Percentiles rank a stretch among this genome's conserved stretches.
Conservation (phyloP, 2,329 filamentous ascomycete genomes). For the Botrytis cinerea region DNA sequence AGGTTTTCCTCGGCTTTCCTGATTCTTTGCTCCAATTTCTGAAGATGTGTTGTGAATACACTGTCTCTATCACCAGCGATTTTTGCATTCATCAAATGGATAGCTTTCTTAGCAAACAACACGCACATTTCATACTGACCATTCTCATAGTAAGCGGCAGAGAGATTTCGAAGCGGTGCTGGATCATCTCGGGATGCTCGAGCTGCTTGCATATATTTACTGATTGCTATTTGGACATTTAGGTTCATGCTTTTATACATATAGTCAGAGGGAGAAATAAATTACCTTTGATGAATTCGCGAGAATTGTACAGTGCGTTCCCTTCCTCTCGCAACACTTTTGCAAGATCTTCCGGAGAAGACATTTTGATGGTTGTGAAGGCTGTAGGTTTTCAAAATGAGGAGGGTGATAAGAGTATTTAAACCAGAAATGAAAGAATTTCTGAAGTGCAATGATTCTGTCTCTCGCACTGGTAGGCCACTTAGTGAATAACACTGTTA, state of each 20-base stretch:
- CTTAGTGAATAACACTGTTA: background rate
- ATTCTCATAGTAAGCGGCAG: background rate
- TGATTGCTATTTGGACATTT: background rate
- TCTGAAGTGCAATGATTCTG: background rate
- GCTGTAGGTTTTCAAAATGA: background rate
- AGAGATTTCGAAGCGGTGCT: background rate
- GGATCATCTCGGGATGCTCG: background rate
- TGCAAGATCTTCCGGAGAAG: background rate
- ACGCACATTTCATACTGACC: background rate
- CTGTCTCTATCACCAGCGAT: background rate
- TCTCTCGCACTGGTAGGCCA: background rate
- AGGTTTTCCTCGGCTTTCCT: background rate
- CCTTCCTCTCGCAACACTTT: background rate
- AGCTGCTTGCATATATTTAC: background rate
- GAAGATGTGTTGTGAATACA: background rate
- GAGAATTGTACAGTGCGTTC: background rate
- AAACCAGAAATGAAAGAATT: background rate
- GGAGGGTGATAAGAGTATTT: background rate
- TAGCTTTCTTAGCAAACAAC: background rate
- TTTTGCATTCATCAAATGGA: background rate
- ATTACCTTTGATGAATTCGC: background rate
- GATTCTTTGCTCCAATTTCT: background rate
- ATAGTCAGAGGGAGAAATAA: background rate
- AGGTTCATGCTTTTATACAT: background rate
- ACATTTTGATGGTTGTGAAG: background rate